Evolutionary conservation across 306 rosid genomes (phyloP).

Genomic region (Cotoneaster glaucophyllus): DNA sequence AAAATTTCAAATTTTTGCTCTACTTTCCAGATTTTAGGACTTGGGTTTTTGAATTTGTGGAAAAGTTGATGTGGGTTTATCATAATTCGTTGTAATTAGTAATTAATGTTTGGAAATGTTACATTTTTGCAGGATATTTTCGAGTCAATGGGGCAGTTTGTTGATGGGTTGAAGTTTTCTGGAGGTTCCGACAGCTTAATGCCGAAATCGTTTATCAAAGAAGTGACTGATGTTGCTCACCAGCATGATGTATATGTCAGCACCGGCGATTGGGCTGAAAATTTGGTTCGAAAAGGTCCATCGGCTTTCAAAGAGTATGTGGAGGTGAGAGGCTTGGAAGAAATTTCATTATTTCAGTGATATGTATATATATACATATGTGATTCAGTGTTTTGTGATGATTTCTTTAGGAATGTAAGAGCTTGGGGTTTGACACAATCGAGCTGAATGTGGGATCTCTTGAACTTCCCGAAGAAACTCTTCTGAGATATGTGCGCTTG

Average conservation of each 20-base stretch:
- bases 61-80: background rate
- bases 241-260: conserved; percentile 76
- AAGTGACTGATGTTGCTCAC: conserved; percentile 76
- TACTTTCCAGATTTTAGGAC: background rate
- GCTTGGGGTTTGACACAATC: conserved; percentile 74
- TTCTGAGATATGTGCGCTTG: conserved; percentile 66
- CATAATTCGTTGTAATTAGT: background rate
- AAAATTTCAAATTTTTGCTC: too few species aligned
- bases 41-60: background rate
- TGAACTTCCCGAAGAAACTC: conserved; percentile 77
- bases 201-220: conserved; percentile 57
- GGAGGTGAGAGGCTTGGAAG: conserved; percentile 43
- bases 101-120: background rate
- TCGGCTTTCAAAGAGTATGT: conserved; percentile 64
- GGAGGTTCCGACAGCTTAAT: conserved; percentile 84
- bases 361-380: too few species aligned
- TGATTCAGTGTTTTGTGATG: background rate
- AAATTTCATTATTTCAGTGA: background rate
- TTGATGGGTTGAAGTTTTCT: conserved; percentile 79
- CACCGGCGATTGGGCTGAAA: conserved; percentile 93
- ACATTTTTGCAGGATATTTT: conserved; percentile 54
- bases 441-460: conserved; percentile 70
- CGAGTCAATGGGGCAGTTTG: conserved; percentile 70
- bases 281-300: conserved; percentile 57
- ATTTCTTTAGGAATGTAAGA: conserved; percentile 66